phyloP scores from a whole-genome alignment of 768 basidiomycete species.

The Trametes maxima region DNA sequence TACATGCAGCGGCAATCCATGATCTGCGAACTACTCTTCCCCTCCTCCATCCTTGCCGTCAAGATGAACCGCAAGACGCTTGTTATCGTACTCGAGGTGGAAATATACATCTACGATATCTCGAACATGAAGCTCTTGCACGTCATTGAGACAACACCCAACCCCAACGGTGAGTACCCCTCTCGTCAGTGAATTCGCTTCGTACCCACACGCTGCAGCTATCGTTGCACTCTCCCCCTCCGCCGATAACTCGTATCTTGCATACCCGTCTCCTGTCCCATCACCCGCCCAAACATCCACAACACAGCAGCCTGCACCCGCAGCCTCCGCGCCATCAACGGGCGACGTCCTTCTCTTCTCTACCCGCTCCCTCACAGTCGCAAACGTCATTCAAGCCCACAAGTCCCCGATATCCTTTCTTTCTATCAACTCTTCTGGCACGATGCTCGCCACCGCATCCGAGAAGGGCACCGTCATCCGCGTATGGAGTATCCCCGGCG shows the following conservation, averaged over 20 bases:
- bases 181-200: neutral
- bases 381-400: conserved; percentile 97
- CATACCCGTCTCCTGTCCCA: conserved; percentile 93
- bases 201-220: conserved; percentile 48
- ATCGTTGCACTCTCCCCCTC: conserved; percentile 95
- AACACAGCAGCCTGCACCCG: conserved; percentile 36
- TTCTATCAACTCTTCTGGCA: conserved; percentile 83
- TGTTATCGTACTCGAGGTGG: conserved; percentile 93
- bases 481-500: conserved; percentile 88
- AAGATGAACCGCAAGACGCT: conserved; percentile 97
- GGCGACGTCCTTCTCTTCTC: conserved; percentile 96
- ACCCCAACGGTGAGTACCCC: conserved; percentile 77
- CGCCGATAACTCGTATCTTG: conserved; percentile 90
- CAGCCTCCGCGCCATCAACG: conserved; percentile 43
- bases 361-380: conserved; percentile 85
- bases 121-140: conserved; percentile 97
- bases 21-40: conserved; percentile 98
- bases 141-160: conserved; percentile 95
- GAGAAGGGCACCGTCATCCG: conserved; percentile 98
- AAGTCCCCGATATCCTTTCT: conserved; percentile 90
- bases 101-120: conserved; percentile 99
- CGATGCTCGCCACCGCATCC: conserved; percentile 88
- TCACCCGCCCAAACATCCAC: conserved; percentile 58
- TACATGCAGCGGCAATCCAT: conserved; percentile 86
- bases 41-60: conserved; percentile 94